Evolutionary conservation across 83 land plant genomes (phyloP), one percentile per base, ranked within the genome.

Genomic region (Diphasiastrum complanatum): DNA sequence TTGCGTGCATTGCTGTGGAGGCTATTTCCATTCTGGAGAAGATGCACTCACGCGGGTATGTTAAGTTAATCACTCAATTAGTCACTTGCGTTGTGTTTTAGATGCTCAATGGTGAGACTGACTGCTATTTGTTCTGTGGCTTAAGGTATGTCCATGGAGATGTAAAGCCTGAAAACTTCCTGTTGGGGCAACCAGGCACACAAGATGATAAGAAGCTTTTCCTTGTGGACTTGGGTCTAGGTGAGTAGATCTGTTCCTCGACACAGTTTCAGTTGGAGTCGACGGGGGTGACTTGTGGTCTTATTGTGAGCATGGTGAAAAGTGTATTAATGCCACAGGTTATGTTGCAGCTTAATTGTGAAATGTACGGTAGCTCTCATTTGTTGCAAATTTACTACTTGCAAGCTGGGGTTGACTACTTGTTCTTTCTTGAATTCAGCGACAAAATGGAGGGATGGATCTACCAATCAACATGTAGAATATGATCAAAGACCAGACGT

Each of bases 161-260:
- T 83, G 96, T 89, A 2, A 89, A 89, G 57, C 96, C 96, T 24
- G 96, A 89, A 33, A 89, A 89, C 59, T 85, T 89, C 51, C 66
- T 89, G 24, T 83, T 89, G 66, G 96, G 96, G 31, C 77, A 81
- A 48, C 85, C 87, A 29, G 96, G 96, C 4, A 80, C 91, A 16
- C 54, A 76, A 43, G 96, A 89, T 33, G 96, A 89, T 67, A 89
- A 85, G 46, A 89, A 77, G 47, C 77, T 89, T 4, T 89, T 80
- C 49, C 80, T 89, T 61, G 91, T 89, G 72, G 96, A 89, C 71
- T 91, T 89, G 54, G 96, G 96, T 24, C 66, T 89, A 62, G 96
- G 96, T 89, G 77, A 47, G 32, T 50, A 27, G 34, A 46, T 8
- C 43, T 61, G 38, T 14, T 43, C 2, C 45, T 0, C 10, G 27